Percentiles rank a stretch among this genome's conserved stretches.
Evolutionary conservation across 495 filamentous ascomycete species (phyloP).

Genomic region (Paragyromitra xinjiangensis): DNA sequence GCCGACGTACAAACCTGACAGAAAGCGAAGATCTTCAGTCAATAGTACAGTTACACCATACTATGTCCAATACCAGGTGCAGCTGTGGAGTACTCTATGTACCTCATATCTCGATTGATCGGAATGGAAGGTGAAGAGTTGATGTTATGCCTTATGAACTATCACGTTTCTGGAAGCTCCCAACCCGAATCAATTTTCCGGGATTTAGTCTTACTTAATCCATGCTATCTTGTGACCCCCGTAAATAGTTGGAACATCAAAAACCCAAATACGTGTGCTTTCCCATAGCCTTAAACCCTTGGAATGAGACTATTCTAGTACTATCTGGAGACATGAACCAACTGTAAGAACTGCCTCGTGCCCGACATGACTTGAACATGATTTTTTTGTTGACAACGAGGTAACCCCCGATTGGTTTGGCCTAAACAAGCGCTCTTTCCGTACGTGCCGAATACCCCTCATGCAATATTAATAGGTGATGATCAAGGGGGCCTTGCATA

Average conservation of each 20-base stretch:
- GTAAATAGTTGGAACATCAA: not conserved
- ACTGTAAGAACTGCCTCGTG: not conserved
- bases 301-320: not conserved
- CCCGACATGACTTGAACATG: not conserved
- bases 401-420: constrained; percentile 7
- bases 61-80: no score
- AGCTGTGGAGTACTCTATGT: not conserved
- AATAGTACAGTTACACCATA: no score
- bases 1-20: no score
- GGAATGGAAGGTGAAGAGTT: constrained; percentile 22
- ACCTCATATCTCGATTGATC: not conserved
- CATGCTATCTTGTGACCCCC: not conserved
- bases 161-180: constrained; percentile 24
- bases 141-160: not conserved
- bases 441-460: not conserved
- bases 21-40: no score
- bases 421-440: constrained; percentile 26
- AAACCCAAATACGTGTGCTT: not conserved
- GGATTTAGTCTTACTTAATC: not conserved
- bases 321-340: not conserved
- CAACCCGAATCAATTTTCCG: not conserved
- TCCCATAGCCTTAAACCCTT: not conserved
- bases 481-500: not conserved
- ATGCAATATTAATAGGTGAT: constrained; percentile 6
- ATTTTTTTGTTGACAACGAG: not conserved